phyloP scores from a whole-genome alignment of 257 asterid species.

The Solanum chiquidenum region DNA sequence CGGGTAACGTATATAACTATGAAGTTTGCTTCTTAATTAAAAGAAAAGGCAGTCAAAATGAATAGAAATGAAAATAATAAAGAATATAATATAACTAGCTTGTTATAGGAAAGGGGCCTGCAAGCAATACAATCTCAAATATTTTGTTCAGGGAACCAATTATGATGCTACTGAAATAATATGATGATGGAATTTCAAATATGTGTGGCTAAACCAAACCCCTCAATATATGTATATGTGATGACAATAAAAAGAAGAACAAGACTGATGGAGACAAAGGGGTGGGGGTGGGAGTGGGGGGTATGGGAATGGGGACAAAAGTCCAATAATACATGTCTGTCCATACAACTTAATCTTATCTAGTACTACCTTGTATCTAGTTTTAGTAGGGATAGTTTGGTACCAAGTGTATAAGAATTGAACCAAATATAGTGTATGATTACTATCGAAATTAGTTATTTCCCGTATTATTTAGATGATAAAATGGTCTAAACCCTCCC shows the following conservation, averaged over 20 bases:
- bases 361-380: not conserved
- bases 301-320: not conserved
- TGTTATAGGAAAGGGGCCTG: not conserved
- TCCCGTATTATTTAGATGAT: no score
- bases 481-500: no score
- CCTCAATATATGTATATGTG: not conserved
- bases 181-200: not conserved
- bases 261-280: not conserved
- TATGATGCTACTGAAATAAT: not conserved
- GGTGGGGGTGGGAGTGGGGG: not conserved
- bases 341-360: not conserved
- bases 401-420: not conserved
- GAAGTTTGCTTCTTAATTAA: not conserved
- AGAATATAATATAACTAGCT: not conserved
- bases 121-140: not conserved
- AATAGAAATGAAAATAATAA: not conserved
- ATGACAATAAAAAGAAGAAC: not conserved
- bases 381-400: not conserved
- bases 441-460: no score
- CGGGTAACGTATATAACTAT: not conserved
- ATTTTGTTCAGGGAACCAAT: not conserved
- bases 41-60: not conserved
- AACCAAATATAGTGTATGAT: rapidly evolving
- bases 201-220: not conserved
- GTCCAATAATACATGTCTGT: not conserved